Evolutionary conservation across 176 grass and related monocot genomes (phyloP).

Genomic region (Lolium perenne): DNA sequence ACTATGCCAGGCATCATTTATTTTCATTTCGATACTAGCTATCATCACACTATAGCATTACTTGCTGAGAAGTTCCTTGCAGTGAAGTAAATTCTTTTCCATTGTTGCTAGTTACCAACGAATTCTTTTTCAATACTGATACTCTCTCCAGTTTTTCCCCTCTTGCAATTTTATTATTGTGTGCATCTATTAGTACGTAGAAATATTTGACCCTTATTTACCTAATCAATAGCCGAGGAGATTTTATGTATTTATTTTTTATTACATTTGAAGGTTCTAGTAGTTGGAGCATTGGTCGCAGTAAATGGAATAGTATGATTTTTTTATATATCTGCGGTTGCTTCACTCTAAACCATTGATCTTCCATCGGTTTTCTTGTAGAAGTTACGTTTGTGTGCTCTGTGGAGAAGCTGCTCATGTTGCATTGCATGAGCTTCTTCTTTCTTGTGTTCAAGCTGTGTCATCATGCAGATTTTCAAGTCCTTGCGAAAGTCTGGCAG

Average conservation of each 20-base stretch:
- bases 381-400: background rate
- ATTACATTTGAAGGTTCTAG: background rate
- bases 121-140: background rate
- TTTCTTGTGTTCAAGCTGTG: background rate
- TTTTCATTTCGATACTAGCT: background rate
- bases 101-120: background rate
- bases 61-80: background rate
- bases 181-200: background rate
- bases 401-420: background rate
- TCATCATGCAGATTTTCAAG: background rate
- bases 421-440: background rate
- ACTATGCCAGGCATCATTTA: background rate
- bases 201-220: background rate
- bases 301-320: background rate
- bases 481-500: background rate
- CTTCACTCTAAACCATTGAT: constrained; percentile 1
- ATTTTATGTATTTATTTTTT: background rate
- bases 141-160: background rate
- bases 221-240: background rate
- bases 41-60: background rate
- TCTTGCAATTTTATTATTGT: background rate
- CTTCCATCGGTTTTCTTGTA: background rate
- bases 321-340: background rate
- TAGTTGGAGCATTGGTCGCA: background rate
- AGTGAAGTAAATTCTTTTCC: background rate